A percentile compares a stretch with the other conserved stretches of the same genome.
These are phyloP conservation scores for Chytriomyces hyalinus DNA, from an alignment of 192 early-diverging fungal genomes.

Conservation along the genomic window DNA sequence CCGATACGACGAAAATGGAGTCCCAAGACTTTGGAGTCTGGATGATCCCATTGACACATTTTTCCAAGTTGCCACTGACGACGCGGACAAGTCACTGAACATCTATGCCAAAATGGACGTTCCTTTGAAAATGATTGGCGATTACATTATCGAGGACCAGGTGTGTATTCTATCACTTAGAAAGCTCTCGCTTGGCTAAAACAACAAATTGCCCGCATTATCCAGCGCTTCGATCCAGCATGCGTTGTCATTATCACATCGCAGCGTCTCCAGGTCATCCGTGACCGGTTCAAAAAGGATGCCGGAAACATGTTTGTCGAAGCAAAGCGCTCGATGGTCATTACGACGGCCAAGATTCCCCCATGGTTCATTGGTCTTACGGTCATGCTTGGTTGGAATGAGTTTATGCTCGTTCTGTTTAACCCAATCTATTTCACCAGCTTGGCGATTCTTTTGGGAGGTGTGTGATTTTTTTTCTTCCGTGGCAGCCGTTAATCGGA, in stretches of 20 bases:
- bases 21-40: constrained; percentile 94
- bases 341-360: constrained; percentile 84
- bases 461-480: constrained; percentile 9
- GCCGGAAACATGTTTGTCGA: constrained; percentile 92
- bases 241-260: constrained; percentile 47
- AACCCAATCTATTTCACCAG: constrained; percentile 80
- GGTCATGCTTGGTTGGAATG: constrained; percentile 93
- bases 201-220: neutral
- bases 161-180: constrained; percentile 31
- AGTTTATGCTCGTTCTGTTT: constrained; percentile 81
- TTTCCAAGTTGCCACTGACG: constrained; percentile 72
- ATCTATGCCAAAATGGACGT: constrained; percentile 78
- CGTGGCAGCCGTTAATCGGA: constrained; percentile 8
- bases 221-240: constrained; percentile 43
- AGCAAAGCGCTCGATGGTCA: constrained; percentile 92
- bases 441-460: constrained; percentile 35
- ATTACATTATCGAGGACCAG: constrained; percentile 50
- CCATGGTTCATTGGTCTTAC: constrained; percentile 82
- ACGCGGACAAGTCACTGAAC: constrained; percentile 68
- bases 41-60: constrained; percentile 92
- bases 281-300: constrained; percentile 83
- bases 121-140: constrained; percentile 38
- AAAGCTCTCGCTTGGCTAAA: neutral
- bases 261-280: constrained; percentile 56
- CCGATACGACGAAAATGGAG: constrained; percentile 89